Evolutionary conservation across 345 rosid genomes (phyloP), one percentile per base, ranked within the genome.

Genomic region (Stellera chamaejasme): DNA sequence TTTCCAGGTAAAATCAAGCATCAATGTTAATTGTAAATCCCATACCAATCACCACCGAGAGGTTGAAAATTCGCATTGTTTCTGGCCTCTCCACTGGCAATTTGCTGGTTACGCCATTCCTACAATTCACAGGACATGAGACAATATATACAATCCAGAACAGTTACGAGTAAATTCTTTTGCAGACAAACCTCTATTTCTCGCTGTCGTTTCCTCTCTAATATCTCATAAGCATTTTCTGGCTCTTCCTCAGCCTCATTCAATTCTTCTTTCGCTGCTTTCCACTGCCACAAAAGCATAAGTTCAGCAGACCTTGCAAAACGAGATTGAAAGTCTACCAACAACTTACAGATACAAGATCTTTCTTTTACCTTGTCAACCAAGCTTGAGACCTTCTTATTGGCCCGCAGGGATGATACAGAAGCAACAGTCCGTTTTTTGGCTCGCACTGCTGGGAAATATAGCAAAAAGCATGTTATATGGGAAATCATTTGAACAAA

Each of bases 61-160:
- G 99, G 96, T 76, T 93, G 99, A 74, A 93, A 93, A 78, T 93
- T 89, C 13, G 99, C 99, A 59, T 93, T 93, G 60, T 81, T 90
- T 74, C 72, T 81, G 56, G 94, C 96, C 73, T 89, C 99, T 67
- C 97, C 90, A 61, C 92, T 93, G 3, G 94, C 88, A 45, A 89
- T 85, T 69, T 93, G 97, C 65, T 83, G 76, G 10, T 83, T 82
- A 60, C 48, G 84, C 99, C 97, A 93, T 69, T 79, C 94, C 94
- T 85, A 77, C 68, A 64, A 49, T 64, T 23, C 55, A 65, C 45
- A 3, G 57, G 49, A 45, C 3, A 26, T 58, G 58, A 56, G 59
- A 52, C 43, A 15, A 49, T 28, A 60, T 62, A 46, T 27, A 42
- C 26, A 25, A 11, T 23, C 23, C 23, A 41, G 43, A 51, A 43